Evolutionary conservation across 495 filamentous ascomycete genomes (phyloP), one percentile per base, ranked within the genome.

Genomic region (Tuber indicum): DNA sequence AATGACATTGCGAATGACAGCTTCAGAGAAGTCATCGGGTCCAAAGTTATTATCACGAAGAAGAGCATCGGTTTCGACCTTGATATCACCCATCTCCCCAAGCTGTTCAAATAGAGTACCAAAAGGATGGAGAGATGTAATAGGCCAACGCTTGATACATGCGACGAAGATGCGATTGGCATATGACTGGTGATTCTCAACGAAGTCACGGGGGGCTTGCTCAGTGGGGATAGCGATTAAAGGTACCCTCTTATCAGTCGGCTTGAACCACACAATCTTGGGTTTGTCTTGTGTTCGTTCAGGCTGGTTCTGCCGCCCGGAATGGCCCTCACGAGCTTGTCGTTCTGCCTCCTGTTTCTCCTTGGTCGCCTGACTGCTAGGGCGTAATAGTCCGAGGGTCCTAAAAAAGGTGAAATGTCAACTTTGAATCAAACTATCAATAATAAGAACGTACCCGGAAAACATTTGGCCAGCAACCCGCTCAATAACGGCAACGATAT

Each of bases 221-320:
- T 99, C 96, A 9, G 96, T 99, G 16, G 96, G 96, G 77, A 99
- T 99, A 58, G 96, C 96, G 84, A 99, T 98, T 79, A 99, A 86
- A 77, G 96, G 96, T 70, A 99, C 96, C 81, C 96, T 92, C 88
- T 99, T 99, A 85, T 99, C 96, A 1, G 96, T 99, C 75, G 96
- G 96, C 87, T 99, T 99, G 88, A 99, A 99, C 96, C 96, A 99
- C 46, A 99, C 96, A 86, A 99, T 99, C 90, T 99, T 99, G 58
- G 96, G 96, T 86, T 97, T 98, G 74, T 99, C 96, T 84, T 94
- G 94, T 75, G 94, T 91, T 72, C 94, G 91, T 58, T 93, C 91
- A 73, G 84, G 85, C 45, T 92, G 92, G 74, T 96, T 91, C 66
- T 90, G 89, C 74, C 95, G 93, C 74, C 90, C 89, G 74, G 87